A percentile compares a stretch with the other conserved stretches of the same genome.
phyloP scores from a whole-genome alignment of 2,329 filamentous ascomycete genomes.

The Ciborinia camelliae region DNA sequence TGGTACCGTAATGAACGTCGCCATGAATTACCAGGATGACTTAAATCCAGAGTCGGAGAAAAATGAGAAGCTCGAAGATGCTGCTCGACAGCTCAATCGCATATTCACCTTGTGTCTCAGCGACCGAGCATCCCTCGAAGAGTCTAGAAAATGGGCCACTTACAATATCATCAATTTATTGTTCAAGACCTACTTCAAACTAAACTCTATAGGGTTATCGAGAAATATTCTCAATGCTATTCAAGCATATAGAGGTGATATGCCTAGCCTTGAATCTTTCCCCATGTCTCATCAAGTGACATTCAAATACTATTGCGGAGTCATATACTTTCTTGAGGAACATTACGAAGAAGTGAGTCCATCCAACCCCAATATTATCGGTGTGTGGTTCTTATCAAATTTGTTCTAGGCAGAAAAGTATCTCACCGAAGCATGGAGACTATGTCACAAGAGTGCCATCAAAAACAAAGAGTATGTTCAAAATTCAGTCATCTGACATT shows the following conservation, averaged over 20 bases:
- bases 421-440: slow-evolving; percentile 74
- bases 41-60: slow-evolving; percentile 72
- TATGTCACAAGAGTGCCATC: slow-evolving; percentile 69
- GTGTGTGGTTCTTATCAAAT: slow-evolving; percentile 5
- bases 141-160: slow-evolving; percentile 96
- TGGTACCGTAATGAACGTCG: slow-evolving; percentile 44
- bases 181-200: slow-evolving; percentile 98
- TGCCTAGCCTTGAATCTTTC: slow-evolving; percentile 75
- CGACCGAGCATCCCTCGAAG: slow-evolving; percentile 78
- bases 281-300: slow-evolving; percentile 90
- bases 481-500: neutral
- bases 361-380: neutral
- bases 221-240: slow-evolving; percentile 87
- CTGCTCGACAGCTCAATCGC: slow-evolving; percentile 82
- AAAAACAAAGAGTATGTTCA: slow-evolving; percentile 67
- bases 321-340: slow-evolving; percentile 91
- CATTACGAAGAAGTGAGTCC: slow-evolving; percentile 72
- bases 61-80: slow-evolving; percentile 84
- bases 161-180: slow-evolving; percentile 92
- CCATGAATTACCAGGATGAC: slow-evolving; percentile 69
- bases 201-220: slow-evolving; percentile 84
- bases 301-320: slow-evolving; percentile 93
- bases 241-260: slow-evolving; percentile 71
- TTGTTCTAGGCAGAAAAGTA: slow-evolving; percentile 68
- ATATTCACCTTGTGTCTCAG: slow-evolving; percentile 89